Evolutionary conservation across 441 rosid species (phyloP).

Genomic region (Adansonia gregorii): DNA sequence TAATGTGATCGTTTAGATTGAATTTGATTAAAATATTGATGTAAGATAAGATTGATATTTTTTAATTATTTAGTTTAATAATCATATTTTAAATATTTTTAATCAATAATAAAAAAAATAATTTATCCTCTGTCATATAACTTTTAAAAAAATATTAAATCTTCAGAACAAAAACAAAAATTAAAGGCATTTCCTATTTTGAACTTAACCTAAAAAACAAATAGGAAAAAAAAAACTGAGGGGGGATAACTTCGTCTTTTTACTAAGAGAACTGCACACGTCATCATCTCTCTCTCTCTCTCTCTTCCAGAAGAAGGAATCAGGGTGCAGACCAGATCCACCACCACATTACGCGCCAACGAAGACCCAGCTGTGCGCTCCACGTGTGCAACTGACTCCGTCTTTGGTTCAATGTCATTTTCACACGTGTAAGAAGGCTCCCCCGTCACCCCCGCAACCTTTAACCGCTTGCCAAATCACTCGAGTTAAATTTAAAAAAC

Average conservation of each 20-base stretch:
- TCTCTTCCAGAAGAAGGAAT: slow-evolving; percentile 28
- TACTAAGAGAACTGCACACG: not conserved
- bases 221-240: not conserved
- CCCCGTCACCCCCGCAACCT: slow-evolving; percentile 17
- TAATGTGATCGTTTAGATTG: too few species aligned
- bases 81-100: too few species aligned
- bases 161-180: too few species aligned
- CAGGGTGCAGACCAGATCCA: slow-evolving; percentile 26
- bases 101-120: too few species aligned
- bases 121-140: too few species aligned
- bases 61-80: too few species aligned
- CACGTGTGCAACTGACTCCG: slow-evolving; percentile 34
- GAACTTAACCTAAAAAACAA: not conserved
- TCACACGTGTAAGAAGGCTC: slow-evolving; percentile 34
- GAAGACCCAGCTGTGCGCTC: slow-evolving; percentile 44
- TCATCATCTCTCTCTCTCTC: slow-evolving; percentile 16
- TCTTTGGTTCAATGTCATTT: not conserved
- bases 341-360: slow-evolving; percentile 52
- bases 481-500: not conserved
- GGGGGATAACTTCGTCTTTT: slow-evolving; percentile 27
- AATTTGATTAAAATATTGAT: too few species aligned
- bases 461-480: slow-evolving; percentile 5
- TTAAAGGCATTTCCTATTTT: not conserved
- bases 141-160: too few species aligned
- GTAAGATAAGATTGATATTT: too few species aligned